These are phyloP conservation scores for Neurospora sp. DNA, from an alignment of 495 filamentous ascomycete species.

Conservation along the genomic window DNA sequence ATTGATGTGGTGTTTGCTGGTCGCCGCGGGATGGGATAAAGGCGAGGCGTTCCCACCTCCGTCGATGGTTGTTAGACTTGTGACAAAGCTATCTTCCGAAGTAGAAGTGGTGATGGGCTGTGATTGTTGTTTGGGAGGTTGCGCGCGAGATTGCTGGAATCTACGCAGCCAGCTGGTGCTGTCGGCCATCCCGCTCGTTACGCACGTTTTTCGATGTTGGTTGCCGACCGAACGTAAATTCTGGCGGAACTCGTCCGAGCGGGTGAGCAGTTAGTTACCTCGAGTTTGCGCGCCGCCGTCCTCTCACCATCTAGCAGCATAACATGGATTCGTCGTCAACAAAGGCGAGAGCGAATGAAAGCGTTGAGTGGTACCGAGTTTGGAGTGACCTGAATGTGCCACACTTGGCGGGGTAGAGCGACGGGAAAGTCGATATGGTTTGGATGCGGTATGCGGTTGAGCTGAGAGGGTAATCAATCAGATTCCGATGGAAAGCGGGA, in stretches of 20 bases:
- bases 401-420: background rate
- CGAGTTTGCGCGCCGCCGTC: background rate
- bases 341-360: background rate
- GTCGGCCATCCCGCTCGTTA: conserved; percentile 18
- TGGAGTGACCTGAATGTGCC: background rate
- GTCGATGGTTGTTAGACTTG: background rate
- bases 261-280: background rate
- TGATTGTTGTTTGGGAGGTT: background rate
- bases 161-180: conserved; percentile 17
- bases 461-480: background rate
- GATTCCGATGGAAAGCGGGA: background rate
- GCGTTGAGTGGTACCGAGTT: background rate
- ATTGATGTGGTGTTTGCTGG: background rate
- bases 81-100: background rate
- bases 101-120: background rate
- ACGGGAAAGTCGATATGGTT: background rate
- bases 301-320: background rate
- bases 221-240: background rate
- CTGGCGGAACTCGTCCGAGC: background rate
- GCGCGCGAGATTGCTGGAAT: conserved; percentile 15
- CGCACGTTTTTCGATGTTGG: background rate
- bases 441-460: background rate
- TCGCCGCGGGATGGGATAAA: background rate
- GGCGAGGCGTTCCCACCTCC: background rate
- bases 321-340: background rate